phyloP scores from a whole-genome alignment of 305 asterid species.

The Fraxinus ornus region DNA sequence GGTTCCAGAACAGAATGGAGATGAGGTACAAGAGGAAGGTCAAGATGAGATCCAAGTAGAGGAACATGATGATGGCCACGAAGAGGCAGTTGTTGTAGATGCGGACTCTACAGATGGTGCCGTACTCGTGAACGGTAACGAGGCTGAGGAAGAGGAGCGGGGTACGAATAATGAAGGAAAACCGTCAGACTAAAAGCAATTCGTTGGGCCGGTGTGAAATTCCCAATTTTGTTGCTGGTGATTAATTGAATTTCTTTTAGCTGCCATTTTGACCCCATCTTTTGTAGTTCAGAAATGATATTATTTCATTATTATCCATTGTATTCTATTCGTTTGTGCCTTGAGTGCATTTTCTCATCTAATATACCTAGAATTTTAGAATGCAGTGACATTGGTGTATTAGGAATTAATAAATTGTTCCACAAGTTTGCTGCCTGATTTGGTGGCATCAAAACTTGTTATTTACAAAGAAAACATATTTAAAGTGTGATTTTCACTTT shows the following conservation, averaged over 20 bases:
- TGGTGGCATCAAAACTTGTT: constrained; percentile 36
- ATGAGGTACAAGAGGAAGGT: constrained; percentile 48
- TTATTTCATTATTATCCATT: constrained; percentile 18
- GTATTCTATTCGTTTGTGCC: constrained; percentile 25
- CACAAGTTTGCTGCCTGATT: constrained; percentile 24
- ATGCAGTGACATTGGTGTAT: constrained; percentile 17
- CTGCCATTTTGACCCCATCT: constrained; percentile 38
- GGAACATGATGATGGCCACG: constrained; percentile 59
- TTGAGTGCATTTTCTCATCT: constrained; percentile 25
- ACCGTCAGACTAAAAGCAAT: constrained; percentile 84
- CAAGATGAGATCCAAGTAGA: constrained; percentile 43
- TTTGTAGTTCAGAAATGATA: constrained; percentile 28
- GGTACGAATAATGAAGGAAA: constrained; percentile 87
- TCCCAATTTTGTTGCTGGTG: constrained; percentile 80
- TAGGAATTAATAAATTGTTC: constrained; percentile 30
- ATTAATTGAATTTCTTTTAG: constrained; percentile 62
- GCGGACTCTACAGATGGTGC: constrained; percentile 87
- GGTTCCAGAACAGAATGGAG: constrained; percentile 40
- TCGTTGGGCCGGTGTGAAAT: constrained; percentile 70
- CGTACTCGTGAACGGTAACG: constrained; percentile 73
- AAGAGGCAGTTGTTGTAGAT: constrained; percentile 77
- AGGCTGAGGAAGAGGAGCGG: constrained; percentile 92
- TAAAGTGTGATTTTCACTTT: not conserved
- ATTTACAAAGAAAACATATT: constrained; percentile 8
- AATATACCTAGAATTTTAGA: constrained; percentile 23